Percentiles rank a stretch among this genome's conserved stretches.
Evolutionary conservation across 306 rosid species (phyloP).

Genomic region (Vigna mungo): DNA sequence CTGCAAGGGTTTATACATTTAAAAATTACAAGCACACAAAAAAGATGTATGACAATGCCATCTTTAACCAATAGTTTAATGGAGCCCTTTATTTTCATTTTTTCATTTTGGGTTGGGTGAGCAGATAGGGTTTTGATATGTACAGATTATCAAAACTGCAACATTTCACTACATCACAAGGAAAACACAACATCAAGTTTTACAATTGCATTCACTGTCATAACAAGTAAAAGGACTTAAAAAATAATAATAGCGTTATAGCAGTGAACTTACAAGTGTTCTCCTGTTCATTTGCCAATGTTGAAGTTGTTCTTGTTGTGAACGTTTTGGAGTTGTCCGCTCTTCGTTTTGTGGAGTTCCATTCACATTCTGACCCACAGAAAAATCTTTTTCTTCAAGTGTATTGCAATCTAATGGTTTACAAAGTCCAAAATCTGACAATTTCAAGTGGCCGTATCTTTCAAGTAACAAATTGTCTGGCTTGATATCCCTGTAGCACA

Average conservation of each 20-base stretch:
- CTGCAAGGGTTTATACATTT: constrained; percentile 58
- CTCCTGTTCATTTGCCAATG: constrained; percentile 98
- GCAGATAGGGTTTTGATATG: background rate
- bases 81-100: constrained; percentile 7
- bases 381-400: constrained; percentile 80
- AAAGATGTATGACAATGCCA: constrained; percentile 8
- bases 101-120: constrained; percentile 7
- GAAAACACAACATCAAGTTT: constrained; percentile 31
- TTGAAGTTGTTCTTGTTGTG: constrained; percentile 92
- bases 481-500: constrained; percentile 86
- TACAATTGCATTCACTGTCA: constrained; percentile 20
- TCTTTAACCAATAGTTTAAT: constrained; percentile 23
- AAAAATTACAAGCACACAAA: constrained; percentile 38
- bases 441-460: constrained; percentile 89
- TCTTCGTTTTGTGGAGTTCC: constrained; percentile 71
- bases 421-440: constrained; percentile 98
- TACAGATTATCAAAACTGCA: constrained; percentile 15
- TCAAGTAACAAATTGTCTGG: constrained; percentile 97
- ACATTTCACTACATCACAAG: constrained; percentile 20
- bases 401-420: constrained; percentile 96
- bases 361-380: constrained; percentile 59
- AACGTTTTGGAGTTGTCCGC: constrained; percentile 73
- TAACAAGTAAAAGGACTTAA: constrained; percentile 24
- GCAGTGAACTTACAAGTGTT: constrained; percentile 77
- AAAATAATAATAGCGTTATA: constrained; percentile 14